Conservation (phyloP, 148 eudicot species). For the Chenopodium quinoa region DNA sequence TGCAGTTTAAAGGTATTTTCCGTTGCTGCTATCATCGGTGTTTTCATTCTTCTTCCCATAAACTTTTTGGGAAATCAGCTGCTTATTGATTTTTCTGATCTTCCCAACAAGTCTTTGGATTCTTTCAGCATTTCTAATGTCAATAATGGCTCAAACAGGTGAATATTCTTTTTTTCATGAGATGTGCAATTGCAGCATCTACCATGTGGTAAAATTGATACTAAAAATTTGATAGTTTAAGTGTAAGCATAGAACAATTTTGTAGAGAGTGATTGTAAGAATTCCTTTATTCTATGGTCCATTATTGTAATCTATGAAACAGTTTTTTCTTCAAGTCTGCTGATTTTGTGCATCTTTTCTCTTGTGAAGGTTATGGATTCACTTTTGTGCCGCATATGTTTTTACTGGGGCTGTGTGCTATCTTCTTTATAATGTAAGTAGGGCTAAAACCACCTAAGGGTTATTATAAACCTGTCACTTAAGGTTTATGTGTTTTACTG, state of each 20-base stretch:
- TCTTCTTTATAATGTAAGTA: constrained; percentile 82
- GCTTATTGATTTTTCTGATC: constrained; percentile 51
- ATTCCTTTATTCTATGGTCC: background rate
- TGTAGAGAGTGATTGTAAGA: background rate
- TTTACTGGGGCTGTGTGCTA: constrained; percentile 84
- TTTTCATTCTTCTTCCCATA: constrained; percentile 62
- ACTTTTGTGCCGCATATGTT: constrained; percentile 64
- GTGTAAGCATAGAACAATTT: no score
- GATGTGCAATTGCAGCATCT: background rate
- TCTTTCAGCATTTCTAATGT: constrained; percentile 80
- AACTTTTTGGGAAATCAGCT: constrained; percentile 69
- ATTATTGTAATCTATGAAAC: background rate
- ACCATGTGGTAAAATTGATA: background rate
- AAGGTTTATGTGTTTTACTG: background rate
- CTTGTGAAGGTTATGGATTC: constrained; percentile 84
- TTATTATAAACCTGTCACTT: background rate
- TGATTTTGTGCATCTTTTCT: constrained; percentile 16
- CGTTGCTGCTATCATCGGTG: constrained; percentile 55
- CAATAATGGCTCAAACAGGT: constrained; percentile 76
- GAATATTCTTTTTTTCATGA: background rate
- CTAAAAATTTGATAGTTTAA: background rate
- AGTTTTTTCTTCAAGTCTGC: constrained; percentile 9
- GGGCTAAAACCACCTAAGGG: background rate
- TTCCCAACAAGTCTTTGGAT: constrained; percentile 67
- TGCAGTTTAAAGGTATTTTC: constrained; percentile 62